Evolutionary conservation across 1,139 yeast genomes (phyloP).

Genomic region (Saccharomyces uvarum): DNA sequence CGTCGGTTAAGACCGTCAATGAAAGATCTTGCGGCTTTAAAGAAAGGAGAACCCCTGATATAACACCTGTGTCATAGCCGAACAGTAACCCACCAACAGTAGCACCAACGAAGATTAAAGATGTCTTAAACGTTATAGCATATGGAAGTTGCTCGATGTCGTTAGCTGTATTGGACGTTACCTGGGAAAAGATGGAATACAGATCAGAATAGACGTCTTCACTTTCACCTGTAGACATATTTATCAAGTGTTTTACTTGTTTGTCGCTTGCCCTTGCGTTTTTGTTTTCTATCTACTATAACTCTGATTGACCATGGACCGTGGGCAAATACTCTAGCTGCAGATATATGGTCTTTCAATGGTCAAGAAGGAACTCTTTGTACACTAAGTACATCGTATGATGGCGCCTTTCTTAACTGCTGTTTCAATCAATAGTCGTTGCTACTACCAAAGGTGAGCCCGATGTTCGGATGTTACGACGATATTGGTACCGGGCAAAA

Average conservation of each 20-base stretch:
- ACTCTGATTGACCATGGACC: not conserved
- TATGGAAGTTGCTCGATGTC: conserved; percentile 27
- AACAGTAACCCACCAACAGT: conserved; percentile 38
- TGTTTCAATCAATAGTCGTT: not conserved
- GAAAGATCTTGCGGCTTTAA: conserved; percentile 32
- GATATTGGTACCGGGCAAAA: not conserved
- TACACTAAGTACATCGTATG: not conserved
- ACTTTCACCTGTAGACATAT: conserved; percentile 6
- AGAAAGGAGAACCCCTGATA: conserved; percentile 37
- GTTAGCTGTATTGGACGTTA: conserved; percentile 22
- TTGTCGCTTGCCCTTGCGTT: not conserved
- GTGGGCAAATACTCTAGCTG: not conserved
- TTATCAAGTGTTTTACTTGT: not conserved
- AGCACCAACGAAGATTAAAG: conserved; percentile 20
- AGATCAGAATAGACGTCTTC: conserved; percentile 28
- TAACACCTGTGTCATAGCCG: conserved; percentile 40
- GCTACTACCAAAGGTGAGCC: too few species aligned
- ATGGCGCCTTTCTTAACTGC: not conserved
- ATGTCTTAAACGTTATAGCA: conserved; percentile 17
- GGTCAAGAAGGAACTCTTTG: not conserved
- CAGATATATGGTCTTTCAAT: not conserved
- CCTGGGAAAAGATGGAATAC: conserved; percentile 26
- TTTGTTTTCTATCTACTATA: not conserved
- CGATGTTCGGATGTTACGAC: conserved; percentile 1
- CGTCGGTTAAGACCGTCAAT: conserved; percentile 22